phyloP scores from a whole-genome alignment of 768 basidiomycete species.

The Lentinula sp. region DNA sequence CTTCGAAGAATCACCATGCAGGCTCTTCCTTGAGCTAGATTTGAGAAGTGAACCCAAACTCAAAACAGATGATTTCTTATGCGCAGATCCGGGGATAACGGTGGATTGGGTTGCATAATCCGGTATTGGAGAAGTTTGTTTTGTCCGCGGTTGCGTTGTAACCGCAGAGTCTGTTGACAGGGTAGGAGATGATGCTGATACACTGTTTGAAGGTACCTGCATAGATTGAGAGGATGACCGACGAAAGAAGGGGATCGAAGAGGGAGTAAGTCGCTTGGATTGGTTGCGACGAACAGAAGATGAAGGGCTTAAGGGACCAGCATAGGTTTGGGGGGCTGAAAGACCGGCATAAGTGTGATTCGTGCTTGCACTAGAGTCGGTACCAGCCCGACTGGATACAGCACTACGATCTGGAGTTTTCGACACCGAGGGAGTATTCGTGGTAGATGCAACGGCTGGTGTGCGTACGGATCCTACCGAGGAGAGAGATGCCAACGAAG shows the following conservation, averaged over 20 bases:
- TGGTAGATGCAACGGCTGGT: slow-evolving; percentile 34
- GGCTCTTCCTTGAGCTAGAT: slow-evolving; percentile 76
- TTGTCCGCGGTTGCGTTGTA: slow-evolving; percentile 33
- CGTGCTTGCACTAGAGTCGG: slow-evolving; percentile 72
- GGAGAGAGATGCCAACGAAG: slow-evolving; percentile 68
- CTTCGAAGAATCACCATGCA: slow-evolving; percentile 58
- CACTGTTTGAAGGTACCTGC: slow-evolving; percentile 51
- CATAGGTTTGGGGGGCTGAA: slow-evolving; percentile 33
- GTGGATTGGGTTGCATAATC: slow-evolving; percentile 48
- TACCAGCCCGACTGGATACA: slow-evolving; percentile 61
- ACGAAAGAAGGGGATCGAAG: slow-evolving; percentile 91
- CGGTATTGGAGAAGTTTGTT: slow-evolving; percentile 46
- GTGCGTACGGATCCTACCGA: slow-evolving; percentile 62
- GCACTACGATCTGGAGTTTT: slow-evolving; percentile 61
- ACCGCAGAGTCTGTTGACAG: slow-evolving; percentile 31
- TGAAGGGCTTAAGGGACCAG: slow-evolving; percentile 59
- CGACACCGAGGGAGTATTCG: slow-evolving; percentile 18
- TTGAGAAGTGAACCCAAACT: slow-evolving; percentile 82
- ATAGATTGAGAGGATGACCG: slow-evolving; percentile 87
- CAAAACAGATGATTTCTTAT: slow-evolving; percentile 79
- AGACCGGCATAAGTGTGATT: slow-evolving; percentile 46
- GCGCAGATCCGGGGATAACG: slow-evolving; percentile 50
- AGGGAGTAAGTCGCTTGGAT: slow-evolving; percentile 82
- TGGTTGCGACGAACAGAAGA: slow-evolving; percentile 63
- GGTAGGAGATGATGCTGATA: slow-evolving; percentile 46